A percentile compares a stretch with the other conserved stretches of the same genome.
Evolutionary conservation across 1,284 basidiomycete species (phyloP).

Genomic region (Leccinum huronense): DNA sequence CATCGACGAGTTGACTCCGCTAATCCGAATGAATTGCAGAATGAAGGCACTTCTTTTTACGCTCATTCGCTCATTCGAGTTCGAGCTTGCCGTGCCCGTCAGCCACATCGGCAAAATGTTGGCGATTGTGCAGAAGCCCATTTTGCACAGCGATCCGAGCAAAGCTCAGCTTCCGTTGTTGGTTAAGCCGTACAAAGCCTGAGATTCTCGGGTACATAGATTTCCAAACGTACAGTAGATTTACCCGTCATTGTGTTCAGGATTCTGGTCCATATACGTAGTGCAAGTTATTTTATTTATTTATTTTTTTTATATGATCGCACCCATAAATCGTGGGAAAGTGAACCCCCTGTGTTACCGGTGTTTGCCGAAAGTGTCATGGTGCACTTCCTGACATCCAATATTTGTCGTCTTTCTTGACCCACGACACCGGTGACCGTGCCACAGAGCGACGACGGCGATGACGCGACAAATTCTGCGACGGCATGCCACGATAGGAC

Average conservation of each 20-base stretch:
- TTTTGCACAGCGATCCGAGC: conserved; percentile 29
- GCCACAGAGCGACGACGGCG: no score
- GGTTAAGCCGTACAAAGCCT: conserved; percentile 11
- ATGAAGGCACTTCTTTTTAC: conserved; percentile 56
- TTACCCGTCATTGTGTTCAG: not conserved
- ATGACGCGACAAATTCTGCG: no score
- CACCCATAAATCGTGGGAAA: no score
- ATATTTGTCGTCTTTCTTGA: no score
- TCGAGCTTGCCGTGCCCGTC: conserved; percentile 49
- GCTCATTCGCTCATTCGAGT: conserved; percentile 54
- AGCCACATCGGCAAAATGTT: conserved; percentile 41
- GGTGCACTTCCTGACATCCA: no score
- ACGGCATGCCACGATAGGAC: no score
- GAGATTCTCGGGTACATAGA: not conserved
- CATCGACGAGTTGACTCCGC: not conserved
- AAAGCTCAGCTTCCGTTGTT: conserved; percentile 25
- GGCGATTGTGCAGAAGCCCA: conserved; percentile 41
- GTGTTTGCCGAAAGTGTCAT: no score
- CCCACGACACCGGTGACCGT: no score
- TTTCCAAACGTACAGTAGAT: not conserved
- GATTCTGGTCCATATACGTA: no score
- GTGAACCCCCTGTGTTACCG: no score
- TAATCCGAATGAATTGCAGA: not conserved
- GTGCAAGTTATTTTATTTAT: no score
- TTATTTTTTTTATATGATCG: no score